Conservation (phyloP, 768 basidiomycete genomes). For the Mycena crocata region DNA sequence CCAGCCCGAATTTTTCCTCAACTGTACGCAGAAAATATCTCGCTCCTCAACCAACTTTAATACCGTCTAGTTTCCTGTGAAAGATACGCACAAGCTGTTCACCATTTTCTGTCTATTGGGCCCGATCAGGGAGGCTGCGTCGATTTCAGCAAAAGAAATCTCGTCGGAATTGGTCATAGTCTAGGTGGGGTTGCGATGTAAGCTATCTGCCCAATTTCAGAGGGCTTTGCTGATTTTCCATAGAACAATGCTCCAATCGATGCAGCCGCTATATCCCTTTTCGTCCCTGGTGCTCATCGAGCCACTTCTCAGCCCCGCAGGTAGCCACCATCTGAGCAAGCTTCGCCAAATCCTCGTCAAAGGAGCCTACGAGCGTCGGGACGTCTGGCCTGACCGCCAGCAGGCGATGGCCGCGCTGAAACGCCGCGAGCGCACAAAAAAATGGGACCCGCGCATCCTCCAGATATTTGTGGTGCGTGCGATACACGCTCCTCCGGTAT, state of each 20-base stretch:
- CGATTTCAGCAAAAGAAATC: slow-evolving; percentile 60
- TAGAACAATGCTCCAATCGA: slow-evolving; percentile 66
- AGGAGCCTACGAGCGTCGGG: slow-evolving; percentile 60
- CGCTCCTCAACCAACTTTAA: slow-evolving; percentile 7
- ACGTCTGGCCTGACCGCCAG: slow-evolving; percentile 62
- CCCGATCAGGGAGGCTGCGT: slow-evolving; percentile 52
- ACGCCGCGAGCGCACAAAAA: slow-evolving; percentile 45
- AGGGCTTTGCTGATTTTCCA: not conserved
- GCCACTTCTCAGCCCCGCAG: slow-evolving; percentile 69
- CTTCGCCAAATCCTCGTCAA: slow-evolving; percentile 58
- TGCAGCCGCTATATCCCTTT: slow-evolving; percentile 60
- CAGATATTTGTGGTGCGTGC: slow-evolving; percentile 64
- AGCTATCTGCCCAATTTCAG: slow-evolving; percentile 34
- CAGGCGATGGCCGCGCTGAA: slow-evolving; percentile 53
- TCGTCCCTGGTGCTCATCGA: slow-evolving; percentile 69
- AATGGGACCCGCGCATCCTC: slow-evolving; percentile 68
- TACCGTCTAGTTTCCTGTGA: slow-evolving; percentile 66
- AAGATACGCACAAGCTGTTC: slow-evolving; percentile 68
- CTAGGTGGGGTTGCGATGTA: slow-evolving; percentile 75
- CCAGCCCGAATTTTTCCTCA: slow-evolving; percentile 54
- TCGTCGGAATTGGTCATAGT: slow-evolving; percentile 78
- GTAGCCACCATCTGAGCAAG: slow-evolving; percentile 52
- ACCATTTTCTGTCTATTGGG: slow-evolving; percentile 64
- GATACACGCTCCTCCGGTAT: too few relatives aligned
- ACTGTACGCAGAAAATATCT: slow-evolving; percentile 51